Evolutionary conservation across 2,329 filamentous ascomycete genomes (phyloP), one percentile per base, ranked within the genome.

Genomic region (Fusarium falciforme): DNA sequence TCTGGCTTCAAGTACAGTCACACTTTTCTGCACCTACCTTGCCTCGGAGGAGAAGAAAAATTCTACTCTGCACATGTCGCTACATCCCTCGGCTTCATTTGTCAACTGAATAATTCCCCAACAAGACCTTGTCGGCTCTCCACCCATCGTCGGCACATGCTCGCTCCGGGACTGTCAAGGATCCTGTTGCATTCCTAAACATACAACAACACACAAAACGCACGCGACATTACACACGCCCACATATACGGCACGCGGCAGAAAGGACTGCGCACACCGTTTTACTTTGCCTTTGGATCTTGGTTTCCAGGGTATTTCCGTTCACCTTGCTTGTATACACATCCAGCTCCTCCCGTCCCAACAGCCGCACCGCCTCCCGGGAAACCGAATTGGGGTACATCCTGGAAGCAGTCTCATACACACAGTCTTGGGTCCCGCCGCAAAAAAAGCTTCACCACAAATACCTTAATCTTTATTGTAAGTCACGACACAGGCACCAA

Each of bases 151-250:
- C 27, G 47, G 64, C 62, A 73, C 76, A 78, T 76, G 73, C 76
- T 74, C 55, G 33, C 52, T 62, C 58, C 44, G 31, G 59, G 55
- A 65, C 61, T 54, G 33, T 59, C 76, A 63, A 66, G 73, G 73
- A 77, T 78, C 72, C 63, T 72, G 71, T 44, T 69, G 74, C 74
- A 78, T 76, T 69, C 74, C 73, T 70, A 77, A 75, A 78, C 76
- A 69, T 72, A 74, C 64, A 52, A 67, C 68, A 64, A 76, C 44
- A 73, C 74, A 75, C 68, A 75, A 66, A 71, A 61, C 72, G 49
- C 70, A 71, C 68, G 55, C 71, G 59, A 66, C 62, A 62, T 62
- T 47, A 47, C 62, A 61, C 59, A 35, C 68, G 42, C 67, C 54
- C 55, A 49, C 33, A 40, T 33, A 54, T 64, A 44, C 66, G 40